A percentile compares a stretch with the other conserved stretches of the same genome.
These are phyloP conservation scores for Boletellus ananas DNA, from an alignment of 768 basidiomycete species.

Conservation along the genomic window DNA sequence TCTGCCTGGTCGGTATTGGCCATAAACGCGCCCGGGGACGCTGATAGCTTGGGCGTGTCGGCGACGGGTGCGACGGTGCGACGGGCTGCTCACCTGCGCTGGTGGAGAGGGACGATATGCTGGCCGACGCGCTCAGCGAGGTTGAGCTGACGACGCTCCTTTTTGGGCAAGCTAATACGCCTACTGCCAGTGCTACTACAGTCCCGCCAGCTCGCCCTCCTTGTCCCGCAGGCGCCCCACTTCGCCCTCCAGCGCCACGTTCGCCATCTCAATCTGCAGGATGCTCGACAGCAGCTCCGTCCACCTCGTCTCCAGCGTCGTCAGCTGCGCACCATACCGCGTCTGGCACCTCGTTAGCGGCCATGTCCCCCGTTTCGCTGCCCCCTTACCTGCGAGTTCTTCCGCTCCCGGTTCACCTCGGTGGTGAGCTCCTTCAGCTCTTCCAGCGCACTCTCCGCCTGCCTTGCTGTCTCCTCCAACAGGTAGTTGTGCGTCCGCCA, in stretches of 20 bases:
- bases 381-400: conserved; percentile 69
- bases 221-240: conserved; percentile 55
- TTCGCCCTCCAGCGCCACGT: conserved; percentile 81
- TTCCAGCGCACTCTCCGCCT: conserved; percentile 69
- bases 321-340: conserved; percentile 73
- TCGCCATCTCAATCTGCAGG: conserved; percentile 94
- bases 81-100: conserved; percentile 8
- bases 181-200: conserved; percentile 4
- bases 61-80: background rate
- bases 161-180: conserved; percentile 18
- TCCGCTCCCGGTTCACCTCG: conserved; percentile 83
- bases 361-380: background rate
- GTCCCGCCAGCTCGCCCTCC: conserved; percentile 58
- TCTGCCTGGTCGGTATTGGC: conserved; percentile 56
- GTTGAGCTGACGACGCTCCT: conserved; percentile 15
- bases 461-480: conserved; percentile 71
- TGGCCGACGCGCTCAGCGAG: conserved; percentile 3
- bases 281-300: conserved; percentile 88
- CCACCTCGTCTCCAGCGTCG: conserved; percentile 82
- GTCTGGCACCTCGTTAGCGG: conserved; percentile 45
- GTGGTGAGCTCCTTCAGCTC: conserved; percentile 74
- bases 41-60: conserved; percentile 26
- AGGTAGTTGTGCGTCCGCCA: conserved; percentile 92
- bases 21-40: conserved; percentile 79
- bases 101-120: background rate